Evolutionary conservation across 352 stramenopile species (phyloP).

Genomic region (Phytophthora capsici): DNA sequence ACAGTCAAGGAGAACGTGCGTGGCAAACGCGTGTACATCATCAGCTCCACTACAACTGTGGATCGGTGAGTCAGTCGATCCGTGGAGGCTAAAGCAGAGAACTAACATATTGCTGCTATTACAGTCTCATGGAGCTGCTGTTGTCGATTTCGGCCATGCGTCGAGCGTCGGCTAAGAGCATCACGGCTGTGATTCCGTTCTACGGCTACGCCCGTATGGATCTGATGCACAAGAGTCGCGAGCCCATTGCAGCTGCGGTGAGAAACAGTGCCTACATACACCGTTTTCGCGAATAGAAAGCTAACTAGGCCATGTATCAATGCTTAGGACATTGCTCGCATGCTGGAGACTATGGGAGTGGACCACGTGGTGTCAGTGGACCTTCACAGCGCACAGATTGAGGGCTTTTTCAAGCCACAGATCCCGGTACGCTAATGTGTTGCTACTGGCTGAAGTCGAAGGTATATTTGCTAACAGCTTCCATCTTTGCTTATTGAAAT

Average conservation of each 20-base stretch:
- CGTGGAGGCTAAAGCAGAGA: not conserved
- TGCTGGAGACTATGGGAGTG: constrained; percentile 91
- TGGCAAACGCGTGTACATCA: constrained; percentile 86
- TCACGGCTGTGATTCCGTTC: constrained; percentile 88
- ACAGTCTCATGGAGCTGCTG: constrained; percentile 84
- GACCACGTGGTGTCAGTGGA: constrained; percentile 90
- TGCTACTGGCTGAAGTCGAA: not conserved
- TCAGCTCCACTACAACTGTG: constrained; percentile 86
- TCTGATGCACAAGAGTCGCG: constrained; percentile 84
- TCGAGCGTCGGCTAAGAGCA: constrained; percentile 85
- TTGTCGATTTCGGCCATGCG: constrained; percentile 87
- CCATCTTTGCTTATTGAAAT: not conserved
- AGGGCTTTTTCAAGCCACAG: constrained; percentile 89
- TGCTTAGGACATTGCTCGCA: constrained; percentile 77
- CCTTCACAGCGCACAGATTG: constrained; percentile 89
- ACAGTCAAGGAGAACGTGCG: constrained; percentile 80
- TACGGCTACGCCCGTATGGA: constrained; percentile 89
- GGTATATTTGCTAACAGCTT: not conserved
- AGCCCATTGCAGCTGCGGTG: constrained; percentile 81
- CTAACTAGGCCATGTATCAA: constrained; percentile 1
- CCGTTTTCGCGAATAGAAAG: not conserved
- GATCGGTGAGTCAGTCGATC: constrained; percentile 56
- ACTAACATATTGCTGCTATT: constrained; percentile 1
- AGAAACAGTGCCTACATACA: not conserved
- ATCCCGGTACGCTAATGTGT: constrained; percentile 54